Evolutionary conservation across 2,329 filamentous ascomycete species (phyloP).

Genomic region (Neurospora sp.): DNA sequence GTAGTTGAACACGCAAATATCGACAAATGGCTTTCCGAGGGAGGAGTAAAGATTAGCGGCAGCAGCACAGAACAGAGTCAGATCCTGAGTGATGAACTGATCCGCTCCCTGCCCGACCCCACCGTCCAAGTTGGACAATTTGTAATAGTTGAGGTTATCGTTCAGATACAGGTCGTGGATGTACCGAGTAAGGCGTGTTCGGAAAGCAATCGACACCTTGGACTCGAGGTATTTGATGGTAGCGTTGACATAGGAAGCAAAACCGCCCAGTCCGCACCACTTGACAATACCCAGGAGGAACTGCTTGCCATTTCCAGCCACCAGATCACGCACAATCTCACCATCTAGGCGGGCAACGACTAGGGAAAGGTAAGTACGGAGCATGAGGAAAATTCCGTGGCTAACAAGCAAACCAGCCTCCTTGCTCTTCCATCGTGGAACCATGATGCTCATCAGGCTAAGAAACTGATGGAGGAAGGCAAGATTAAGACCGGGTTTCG

Average conservation of each 20-base stretch:
- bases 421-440: conserved; percentile 90
- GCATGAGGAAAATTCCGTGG: conserved; percentile 80
- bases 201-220: conserved; percentile 96
- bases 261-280: conserved; percentile 88
- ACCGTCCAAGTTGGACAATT: conserved; percentile 83
- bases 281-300: conserved; percentile 87
- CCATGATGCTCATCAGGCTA: conserved; percentile 94
- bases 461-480: conserved; percentile 96
- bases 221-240: conserved; percentile 99
- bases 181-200: conserved; percentile 86
- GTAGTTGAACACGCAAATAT: conserved; percentile 95
- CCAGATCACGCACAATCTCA: conserved; percentile 89
- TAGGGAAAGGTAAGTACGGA: conserved; percentile 87
- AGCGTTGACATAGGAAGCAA: conserved; percentile 94
- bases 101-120: conserved; percentile 87
- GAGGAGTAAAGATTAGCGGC: conserved; percentile 92
- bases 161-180: conserved; percentile 97
- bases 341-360: conserved; percentile 89
- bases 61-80: conserved; percentile 89
- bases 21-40: conserved; percentile 94
- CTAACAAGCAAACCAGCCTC: conserved; percentile 84
- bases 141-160: conserved; percentile 93
- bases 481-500: conserved; percentile 88
- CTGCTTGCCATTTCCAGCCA: conserved; percentile 82
- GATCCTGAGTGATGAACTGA: conserved; percentile 94